Conservation (phyloP, 2,329 filamentous ascomycete genomes). For the Aspergillus eucalypticola region DNA sequence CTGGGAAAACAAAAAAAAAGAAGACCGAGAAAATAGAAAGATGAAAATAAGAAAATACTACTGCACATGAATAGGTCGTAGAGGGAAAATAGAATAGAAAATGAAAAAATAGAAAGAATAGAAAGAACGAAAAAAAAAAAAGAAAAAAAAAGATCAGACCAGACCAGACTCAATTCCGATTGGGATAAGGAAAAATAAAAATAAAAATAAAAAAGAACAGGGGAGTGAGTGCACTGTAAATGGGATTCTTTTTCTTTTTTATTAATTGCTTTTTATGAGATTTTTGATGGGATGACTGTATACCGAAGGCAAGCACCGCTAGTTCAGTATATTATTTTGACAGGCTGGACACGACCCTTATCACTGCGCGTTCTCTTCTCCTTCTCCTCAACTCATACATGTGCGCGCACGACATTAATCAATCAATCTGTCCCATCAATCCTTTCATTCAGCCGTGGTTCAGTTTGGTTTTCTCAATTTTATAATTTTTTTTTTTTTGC, state of each 20-base stretch:
- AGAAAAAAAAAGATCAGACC: not conserved
- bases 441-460: not conserved
- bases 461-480: not conserved
- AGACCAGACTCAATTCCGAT: not conserved
- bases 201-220: too few species aligned
- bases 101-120: not conserved
- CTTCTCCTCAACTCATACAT: too few species aligned
- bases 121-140: not conserved
- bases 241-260: not conserved
- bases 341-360: not conserved
- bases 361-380: not conserved
- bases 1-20: not conserved
- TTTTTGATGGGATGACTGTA: not conserved
- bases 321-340: not conserved
- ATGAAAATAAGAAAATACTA: not conserved
- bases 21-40: not conserved
- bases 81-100: conserved; percentile 1
- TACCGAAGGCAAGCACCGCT: not conserved
- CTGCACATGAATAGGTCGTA: not conserved
- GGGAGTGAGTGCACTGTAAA: not conserved
- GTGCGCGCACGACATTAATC: not conserved
- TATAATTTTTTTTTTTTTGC: too few species aligned
- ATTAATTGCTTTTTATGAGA: not conserved
- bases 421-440: not conserved
- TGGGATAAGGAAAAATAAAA: not conserved